phyloP scores from a whole-genome alignment of 2,329 filamentous ascomycete genomes.

The Diaporthe velutina region DNA sequence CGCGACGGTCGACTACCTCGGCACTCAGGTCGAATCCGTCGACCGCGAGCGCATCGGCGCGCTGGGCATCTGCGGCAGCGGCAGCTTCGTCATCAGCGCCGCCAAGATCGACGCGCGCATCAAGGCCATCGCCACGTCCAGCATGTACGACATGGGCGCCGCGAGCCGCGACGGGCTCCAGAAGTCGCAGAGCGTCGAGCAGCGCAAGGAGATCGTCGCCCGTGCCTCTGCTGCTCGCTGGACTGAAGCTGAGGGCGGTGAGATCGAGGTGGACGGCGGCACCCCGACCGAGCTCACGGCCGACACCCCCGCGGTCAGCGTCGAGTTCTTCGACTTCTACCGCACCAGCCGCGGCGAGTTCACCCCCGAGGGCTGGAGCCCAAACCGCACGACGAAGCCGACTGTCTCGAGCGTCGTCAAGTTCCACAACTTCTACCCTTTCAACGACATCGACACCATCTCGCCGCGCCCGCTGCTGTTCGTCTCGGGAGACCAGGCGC shows the following conservation, averaged over 20 bases:
- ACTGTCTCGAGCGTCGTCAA: background rate
- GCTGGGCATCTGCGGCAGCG: conserved; percentile 12
- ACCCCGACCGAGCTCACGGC: background rate
- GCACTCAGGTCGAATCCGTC: background rate
- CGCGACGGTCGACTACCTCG: conserved; percentile 4
- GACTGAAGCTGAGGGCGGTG: background rate
- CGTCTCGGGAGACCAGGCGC: conserved; percentile 1
- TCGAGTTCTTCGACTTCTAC: conserved; percentile 17
- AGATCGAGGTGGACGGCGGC: background rate
- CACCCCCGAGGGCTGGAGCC: background rate
- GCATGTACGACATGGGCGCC: conserved; percentile 17
- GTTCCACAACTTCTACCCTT: conserved; percentile 1
- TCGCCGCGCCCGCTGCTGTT: conserved; percentile 6
- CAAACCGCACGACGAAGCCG: background rate
- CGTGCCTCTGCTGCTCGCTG: background rate
- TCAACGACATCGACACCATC: conserved; percentile 9
- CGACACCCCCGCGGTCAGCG: background rate
- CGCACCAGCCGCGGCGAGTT: conserved; percentile 12
- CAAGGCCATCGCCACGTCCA: conserved; percentile 6
- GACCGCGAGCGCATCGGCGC: conserved; percentile 21
- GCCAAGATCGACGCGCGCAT: conserved; percentile 11
- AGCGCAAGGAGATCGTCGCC: background rate
- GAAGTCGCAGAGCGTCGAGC: background rate
- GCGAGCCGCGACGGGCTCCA: background rate
- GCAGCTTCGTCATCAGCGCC: conserved; percentile 4